These are phyloP conservation scores for Pinguiococcus pyrenoidosus DNA, from an alignment of 108 stramenopile species.

Conservation along the genomic window DNA sequence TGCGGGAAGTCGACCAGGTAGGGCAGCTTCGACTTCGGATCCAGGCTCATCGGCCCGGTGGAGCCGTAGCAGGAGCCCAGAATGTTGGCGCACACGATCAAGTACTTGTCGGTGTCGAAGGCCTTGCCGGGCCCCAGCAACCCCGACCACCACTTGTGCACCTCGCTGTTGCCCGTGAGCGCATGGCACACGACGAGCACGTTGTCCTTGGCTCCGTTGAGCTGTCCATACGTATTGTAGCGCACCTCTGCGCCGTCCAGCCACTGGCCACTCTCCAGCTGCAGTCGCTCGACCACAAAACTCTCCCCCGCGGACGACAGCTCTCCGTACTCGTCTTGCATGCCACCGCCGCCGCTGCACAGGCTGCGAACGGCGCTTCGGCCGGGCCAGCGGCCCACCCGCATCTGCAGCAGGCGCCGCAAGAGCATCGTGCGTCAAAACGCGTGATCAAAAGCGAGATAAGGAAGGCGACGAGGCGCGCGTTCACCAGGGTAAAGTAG, in stretches of 20 bases:
- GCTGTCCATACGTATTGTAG: conserved; percentile 74
- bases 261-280: conserved; percentile 28
- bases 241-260: conserved; percentile 58
- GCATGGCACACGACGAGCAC: conserved; percentile 86
- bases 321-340: conserved; percentile 14
- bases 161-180: conserved; percentile 74
- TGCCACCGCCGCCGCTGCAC: too few species aligned
- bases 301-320: conserved; percentile 7
- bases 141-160: conserved; percentile 84
- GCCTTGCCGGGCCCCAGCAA: conserved; percentile 63
- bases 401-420: too few species aligned
- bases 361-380: too few species aligned
- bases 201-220: conserved; percentile 64
- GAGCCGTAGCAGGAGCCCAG: conserved; percentile 71
- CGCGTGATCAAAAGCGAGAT: too few species aligned
- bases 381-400: too few species aligned
- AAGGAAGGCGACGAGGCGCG: too few species aligned
- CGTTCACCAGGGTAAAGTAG: too few species aligned
- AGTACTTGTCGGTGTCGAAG: conserved; percentile 79
- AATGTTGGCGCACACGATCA: conserved; percentile 73
- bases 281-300: neutral
- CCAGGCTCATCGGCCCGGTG: conserved; percentile 49
- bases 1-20: conserved; percentile 74
- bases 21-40: conserved; percentile 38
- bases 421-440: too few species aligned